Percentiles rank a stretch among this genome's conserved stretches.
Evolutionary conservation across 257 asterid species (phyloP).

Genomic region (Ehretia macrophylla): DNA sequence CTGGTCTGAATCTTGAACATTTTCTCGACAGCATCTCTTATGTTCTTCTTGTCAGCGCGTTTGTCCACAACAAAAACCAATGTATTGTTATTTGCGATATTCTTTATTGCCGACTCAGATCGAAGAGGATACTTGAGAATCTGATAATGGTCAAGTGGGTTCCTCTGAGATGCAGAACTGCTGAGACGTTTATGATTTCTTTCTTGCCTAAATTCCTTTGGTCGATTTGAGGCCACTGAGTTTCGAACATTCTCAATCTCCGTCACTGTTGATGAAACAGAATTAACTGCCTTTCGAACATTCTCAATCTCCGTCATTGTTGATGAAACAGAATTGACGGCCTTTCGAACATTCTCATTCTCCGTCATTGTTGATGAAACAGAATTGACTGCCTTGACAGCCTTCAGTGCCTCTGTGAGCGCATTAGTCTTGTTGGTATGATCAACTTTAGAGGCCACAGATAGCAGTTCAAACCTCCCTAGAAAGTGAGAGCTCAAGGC

Average conservation of each 20-base stretch:
- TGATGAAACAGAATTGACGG: conserved; percentile 9
- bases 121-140: conserved; percentile 49
- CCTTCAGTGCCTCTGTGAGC: conserved; percentile 2
- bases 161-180: conserved; percentile 28
- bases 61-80: conserved; percentile 66
- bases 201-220: conserved; percentile 24
- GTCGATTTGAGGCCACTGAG: conserved; percentile 6
- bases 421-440: neutral
- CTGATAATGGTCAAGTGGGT: conserved; percentile 28
- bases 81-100: conserved; percentile 42
- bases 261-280: conserved; percentile 7
- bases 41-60: conserved; percentile 53
- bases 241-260: conserved; percentile 6
- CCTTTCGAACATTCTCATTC: neutral
- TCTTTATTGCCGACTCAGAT: conserved; percentile 52
- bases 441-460: conserved; percentile 12
- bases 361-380: conserved; percentile 2
- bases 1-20: conserved; percentile 36
- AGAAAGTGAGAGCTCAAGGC: conserved; percentile 14
- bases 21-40: conserved; percentile 46
- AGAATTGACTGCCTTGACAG: neutral
- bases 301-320: conserved; percentile 5
- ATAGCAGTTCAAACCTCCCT: conserved; percentile 8
- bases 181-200: conserved; percentile 34
- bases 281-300: conserved; percentile 1